Base-by-base conservation (phyloP, 1,139 yeast species). In the Candida pseudoviswanathii region DNA sequence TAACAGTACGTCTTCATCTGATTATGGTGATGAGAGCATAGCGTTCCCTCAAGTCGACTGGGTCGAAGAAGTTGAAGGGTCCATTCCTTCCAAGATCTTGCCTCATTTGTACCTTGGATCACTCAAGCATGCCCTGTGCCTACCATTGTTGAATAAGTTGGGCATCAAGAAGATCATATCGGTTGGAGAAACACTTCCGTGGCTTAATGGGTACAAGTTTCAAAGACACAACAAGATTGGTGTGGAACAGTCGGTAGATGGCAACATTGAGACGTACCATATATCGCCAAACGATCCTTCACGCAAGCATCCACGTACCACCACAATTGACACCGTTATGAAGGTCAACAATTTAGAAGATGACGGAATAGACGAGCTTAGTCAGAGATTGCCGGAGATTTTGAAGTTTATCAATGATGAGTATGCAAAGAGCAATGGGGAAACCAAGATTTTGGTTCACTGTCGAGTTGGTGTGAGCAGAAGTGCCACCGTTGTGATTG, bases 61-160 rank as follows among this genome's bases (percentile, higher is more conserved):
- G 81, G 76, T 74, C 2, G 68, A 64, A 34, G 74, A 73, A 31
- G 76, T 74, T 3, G 79, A 75, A 52, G 94, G 94, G 0, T 80
- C 87, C 7, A 64, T 87, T 29, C 95, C 95, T 1, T 84, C 90
- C 0, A 74, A 89, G 47, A 85, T 94, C 3, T 67, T 92, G 45
- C 89, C 95, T 0, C 94, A 92, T 65, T 67, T 94, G 58, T 94
- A 91, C 62, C 73, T 94, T 49, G 99, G 99, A 0, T 86, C 96
- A 2, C 71, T 91, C 47, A 80, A 72, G 45, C 97, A 94, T 68
- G 98, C 98, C 5, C 84, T 83, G 54, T 81, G 85, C 58, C 77
- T 86, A 2, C 81, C 83, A 4, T 67, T 92, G 58, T 70, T 94
- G 50, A 67, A 71, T 31, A 78, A 77, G 46, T 68, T 94, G 24